phyloP scores from a whole-genome alignment of 2,329 filamentous ascomycete genomes.

The Byssothecium circinans region DNA sequence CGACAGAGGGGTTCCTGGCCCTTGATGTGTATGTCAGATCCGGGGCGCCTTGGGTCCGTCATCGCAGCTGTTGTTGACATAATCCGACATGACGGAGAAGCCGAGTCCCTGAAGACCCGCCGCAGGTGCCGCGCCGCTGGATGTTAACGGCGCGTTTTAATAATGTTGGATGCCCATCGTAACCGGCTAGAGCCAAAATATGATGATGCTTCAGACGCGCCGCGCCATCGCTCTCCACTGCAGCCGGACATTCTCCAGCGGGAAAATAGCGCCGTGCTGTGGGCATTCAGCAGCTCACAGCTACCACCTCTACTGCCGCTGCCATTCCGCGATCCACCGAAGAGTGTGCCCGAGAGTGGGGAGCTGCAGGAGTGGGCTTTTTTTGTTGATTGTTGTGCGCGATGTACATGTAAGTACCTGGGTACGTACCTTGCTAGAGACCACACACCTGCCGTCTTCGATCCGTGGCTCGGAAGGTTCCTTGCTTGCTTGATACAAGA shows the following conservation, averaged over 20 bases:
- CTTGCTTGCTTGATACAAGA: slow-evolving; percentile 10
- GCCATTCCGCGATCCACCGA: slow-evolving; percentile 21
- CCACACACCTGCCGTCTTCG: slow-evolving; percentile 32
- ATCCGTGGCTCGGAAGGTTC: slow-evolving; percentile 12
- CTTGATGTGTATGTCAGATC: not conserved
- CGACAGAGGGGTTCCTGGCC: slow-evolving; percentile 29
- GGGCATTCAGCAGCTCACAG: slow-evolving; percentile 3
- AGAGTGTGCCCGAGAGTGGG: slow-evolving; percentile 26
- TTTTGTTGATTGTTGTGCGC: slow-evolving; percentile 10
- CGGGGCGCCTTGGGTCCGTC: slow-evolving; percentile 4
- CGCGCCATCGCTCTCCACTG: too few species aligned
- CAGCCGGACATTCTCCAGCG: too few species aligned
- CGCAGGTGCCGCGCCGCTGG: too few species aligned
- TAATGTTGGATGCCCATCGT: too few species aligned
- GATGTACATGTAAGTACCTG: not conserved
- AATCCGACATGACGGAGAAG: too few species aligned
- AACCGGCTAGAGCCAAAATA: too few species aligned
- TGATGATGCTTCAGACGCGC: too few species aligned
- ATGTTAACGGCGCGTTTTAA: too few species aligned
- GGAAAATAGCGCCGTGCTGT: too few species aligned
- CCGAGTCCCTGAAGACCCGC: too few species aligned
- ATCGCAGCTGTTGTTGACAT: not conserved
- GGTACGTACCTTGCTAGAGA: slow-evolving; percentile 15
- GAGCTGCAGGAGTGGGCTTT: slow-evolving; percentile 15
- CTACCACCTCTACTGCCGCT: not conserved